phyloP scores from a whole-genome alignment of 2,329 filamentous ascomycete species.

The Zymoseptoria tritici region DNA sequence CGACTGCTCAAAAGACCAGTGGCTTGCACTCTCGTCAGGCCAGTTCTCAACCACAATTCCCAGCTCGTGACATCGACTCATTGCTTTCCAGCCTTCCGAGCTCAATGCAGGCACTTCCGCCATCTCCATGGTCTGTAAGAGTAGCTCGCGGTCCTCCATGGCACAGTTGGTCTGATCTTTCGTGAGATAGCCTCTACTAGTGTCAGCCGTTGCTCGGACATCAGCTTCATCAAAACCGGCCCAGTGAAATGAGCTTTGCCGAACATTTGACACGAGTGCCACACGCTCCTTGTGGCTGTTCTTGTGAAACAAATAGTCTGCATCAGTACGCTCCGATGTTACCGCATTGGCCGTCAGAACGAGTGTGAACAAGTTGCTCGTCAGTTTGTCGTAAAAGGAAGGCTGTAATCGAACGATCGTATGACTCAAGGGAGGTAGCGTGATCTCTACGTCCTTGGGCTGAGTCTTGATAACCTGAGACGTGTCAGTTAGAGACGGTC shows the following conservation, averaged over 20 bases:
- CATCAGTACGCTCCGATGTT: constrained; percentile 74
- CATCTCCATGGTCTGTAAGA: constrained; percentile 59
- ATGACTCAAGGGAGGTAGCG: constrained; percentile 65
- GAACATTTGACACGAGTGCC: constrained; percentile 66
- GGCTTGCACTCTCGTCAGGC: constrained; percentile 50
- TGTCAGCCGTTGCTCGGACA: constrained; percentile 57
- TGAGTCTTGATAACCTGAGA: constrained; percentile 62
- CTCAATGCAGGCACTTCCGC: constrained; percentile 49
- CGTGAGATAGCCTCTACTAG: constrained; percentile 59
- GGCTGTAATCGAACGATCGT: constrained; percentile 67
- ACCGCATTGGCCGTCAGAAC: constrained; percentile 80
- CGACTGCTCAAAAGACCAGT: constrained; percentile 57
- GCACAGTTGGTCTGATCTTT: constrained; percentile 55
- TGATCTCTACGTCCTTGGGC: constrained; percentile 60
- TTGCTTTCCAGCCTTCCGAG: constrained; percentile 58
- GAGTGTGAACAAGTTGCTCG: constrained; percentile 76
- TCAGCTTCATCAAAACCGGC: constrained; percentile 63
- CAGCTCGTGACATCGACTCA: constrained; percentile 67
- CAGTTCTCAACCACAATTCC: constrained; percentile 65
- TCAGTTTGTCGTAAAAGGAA: constrained; percentile 75
- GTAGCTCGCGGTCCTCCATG: constrained; percentile 51
- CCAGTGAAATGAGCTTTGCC: constrained; percentile 81
- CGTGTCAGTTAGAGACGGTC: constrained; percentile 26
- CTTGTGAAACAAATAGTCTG: constrained; percentile 83
- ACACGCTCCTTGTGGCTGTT: constrained; percentile 61